phyloP scores from a whole-genome alignment of 768 basidiomycete species.

The Pholiota microspora region DNA sequence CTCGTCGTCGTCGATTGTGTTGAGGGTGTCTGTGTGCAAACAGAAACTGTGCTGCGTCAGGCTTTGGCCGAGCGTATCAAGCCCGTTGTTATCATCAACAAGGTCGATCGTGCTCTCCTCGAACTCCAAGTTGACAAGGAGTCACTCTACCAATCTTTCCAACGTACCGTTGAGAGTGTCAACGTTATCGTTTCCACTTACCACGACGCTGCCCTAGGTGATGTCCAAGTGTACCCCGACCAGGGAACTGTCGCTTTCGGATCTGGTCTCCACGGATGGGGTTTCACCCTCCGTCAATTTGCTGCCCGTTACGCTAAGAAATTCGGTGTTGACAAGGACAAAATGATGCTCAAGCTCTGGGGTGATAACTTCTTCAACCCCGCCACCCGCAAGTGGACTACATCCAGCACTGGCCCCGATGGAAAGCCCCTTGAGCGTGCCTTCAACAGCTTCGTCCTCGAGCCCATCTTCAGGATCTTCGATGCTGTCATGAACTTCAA shows the following conservation, averaged over 20 bases:
- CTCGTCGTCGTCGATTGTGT: constrained; percentile 99
- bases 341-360: constrained; percentile 98
- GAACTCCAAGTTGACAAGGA: constrained; percentile 98
- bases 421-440: constrained; percentile 96
- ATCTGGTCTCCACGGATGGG: constrained; percentile 99
- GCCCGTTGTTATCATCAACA: constrained; percentile 99
- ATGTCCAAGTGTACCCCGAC: constrained; percentile 99
- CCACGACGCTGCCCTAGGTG: constrained; percentile 90
- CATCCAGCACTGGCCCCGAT: constrained; percentile 67
- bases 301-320: constrained; percentile 94
- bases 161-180: constrained; percentile 93
- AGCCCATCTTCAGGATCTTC: constrained; percentile 99
- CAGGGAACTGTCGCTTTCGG: constrained; percentile 98
- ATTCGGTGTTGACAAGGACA: constrained; percentile 98
- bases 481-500: constrained; percentile 99
- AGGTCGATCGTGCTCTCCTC: constrained; percentile 98
- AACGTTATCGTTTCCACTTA: constrained; percentile 99
- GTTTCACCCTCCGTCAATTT: constrained; percentile 98
- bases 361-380: constrained; percentile 99
- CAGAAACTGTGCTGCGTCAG: constrained; percentile 98
- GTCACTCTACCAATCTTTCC: constrained; percentile 96
- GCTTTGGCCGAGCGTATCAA: constrained; percentile 98
- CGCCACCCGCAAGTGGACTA: constrained; percentile 93
- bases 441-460: constrained; percentile 97
- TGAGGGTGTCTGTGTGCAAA: constrained; percentile 99